Percentiles rank a stretch among this genome's conserved stretches.
phyloP scores from a whole-genome alignment of 495 filamentous ascomycete genomes.

The Podospora appendiculata region DNA sequence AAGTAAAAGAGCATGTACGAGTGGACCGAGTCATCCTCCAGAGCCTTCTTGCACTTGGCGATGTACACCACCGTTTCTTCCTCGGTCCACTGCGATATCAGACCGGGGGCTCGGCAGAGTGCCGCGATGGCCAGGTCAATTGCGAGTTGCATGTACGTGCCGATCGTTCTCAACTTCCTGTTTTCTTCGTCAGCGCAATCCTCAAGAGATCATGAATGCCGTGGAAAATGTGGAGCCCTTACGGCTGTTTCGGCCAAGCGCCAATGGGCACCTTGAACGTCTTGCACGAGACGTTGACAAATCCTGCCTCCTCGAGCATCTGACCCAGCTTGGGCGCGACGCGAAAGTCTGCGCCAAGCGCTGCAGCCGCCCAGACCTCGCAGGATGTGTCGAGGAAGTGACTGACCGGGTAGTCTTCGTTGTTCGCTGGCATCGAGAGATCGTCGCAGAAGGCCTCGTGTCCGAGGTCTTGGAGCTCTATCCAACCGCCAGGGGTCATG shows the following conservation, averaged over 20 bases:
- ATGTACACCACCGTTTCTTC: slow-evolving; percentile 48
- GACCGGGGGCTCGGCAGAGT: slow-evolving; percentile 36
- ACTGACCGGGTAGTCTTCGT: slow-evolving; percentile 18
- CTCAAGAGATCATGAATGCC: background rate
- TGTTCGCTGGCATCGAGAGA: slow-evolving; percentile 16
- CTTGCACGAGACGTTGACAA: slow-evolving; percentile 46
- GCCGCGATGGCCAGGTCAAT: slow-evolving; percentile 38
- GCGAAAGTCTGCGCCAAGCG: slow-evolving; percentile 33
- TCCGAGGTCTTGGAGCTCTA: slow-evolving; percentile 43
- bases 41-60: slow-evolving; percentile 43
- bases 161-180: slow-evolving; percentile 15
- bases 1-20: slow-evolving; percentile 28
- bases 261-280: slow-evolving; percentile 48
- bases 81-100: slow-evolving; percentile 2
- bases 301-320: slow-evolving; percentile 47
- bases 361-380: slow-evolving; percentile 9
- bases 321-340: slow-evolving; percentile 38
- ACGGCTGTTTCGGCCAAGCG: slow-evolving; percentile 41
- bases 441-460: slow-evolving; percentile 33
- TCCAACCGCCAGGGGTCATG: slow-evolving; percentile 41
- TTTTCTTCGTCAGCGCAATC: background rate
- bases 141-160: slow-evolving; percentile 28
- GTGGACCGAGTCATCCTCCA: slow-evolving; percentile 44
- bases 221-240: slow-evolving; percentile 4
- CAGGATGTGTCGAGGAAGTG: slow-evolving; percentile 20